A percentile compares a stretch with the other conserved stretches of the same genome.
phyloP scores from a whole-genome alignment of 1,284 basidiomycete species.

The Fomitopsis palustris region DNA sequence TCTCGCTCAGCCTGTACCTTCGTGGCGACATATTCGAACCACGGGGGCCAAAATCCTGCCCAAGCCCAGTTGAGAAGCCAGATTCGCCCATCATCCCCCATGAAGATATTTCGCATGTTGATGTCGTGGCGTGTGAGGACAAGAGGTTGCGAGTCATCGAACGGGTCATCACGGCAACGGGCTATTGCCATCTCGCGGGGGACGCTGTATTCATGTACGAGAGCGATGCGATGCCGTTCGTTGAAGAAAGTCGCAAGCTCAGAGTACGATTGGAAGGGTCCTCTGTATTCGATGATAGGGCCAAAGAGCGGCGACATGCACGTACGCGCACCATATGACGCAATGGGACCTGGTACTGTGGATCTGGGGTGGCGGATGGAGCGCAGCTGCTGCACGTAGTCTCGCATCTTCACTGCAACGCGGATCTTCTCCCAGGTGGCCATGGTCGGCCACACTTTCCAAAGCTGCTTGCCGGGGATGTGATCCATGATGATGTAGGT shows the following conservation, averaged over 20 bases:
- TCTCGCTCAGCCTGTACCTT: background rate
- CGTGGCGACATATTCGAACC: constrained; percentile 23
- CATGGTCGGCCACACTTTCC: background rate
- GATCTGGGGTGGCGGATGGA: background rate
- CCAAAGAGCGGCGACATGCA: background rate
- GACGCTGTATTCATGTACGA: background rate
- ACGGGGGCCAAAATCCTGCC: constrained; percentile 28
- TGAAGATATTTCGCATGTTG: constrained; percentile 22
- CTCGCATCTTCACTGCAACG: background rate
- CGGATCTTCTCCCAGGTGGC: background rate
- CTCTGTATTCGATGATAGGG: background rate
- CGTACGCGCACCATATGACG: background rate
- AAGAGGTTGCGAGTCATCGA: constrained; percentile 14
- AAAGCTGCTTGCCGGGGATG: background rate
- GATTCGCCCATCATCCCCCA: constrained; percentile 22
- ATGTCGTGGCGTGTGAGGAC: constrained; percentile 29
- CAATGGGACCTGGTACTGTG: background rate
- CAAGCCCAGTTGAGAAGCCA: constrained; percentile 31
- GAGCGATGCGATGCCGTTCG: background rate
- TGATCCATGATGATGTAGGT: background rate
- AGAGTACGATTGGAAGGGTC: constrained; percentile 10
- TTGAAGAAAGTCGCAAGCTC: constrained; percentile 10
- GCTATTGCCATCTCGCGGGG: background rate
- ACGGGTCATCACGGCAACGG: constrained; percentile 16
- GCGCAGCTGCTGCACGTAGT: background rate